phyloP scores from a whole-genome alignment of 495 filamentous ascomycete genomes.

The Aspergillus conjunctus region DNA sequence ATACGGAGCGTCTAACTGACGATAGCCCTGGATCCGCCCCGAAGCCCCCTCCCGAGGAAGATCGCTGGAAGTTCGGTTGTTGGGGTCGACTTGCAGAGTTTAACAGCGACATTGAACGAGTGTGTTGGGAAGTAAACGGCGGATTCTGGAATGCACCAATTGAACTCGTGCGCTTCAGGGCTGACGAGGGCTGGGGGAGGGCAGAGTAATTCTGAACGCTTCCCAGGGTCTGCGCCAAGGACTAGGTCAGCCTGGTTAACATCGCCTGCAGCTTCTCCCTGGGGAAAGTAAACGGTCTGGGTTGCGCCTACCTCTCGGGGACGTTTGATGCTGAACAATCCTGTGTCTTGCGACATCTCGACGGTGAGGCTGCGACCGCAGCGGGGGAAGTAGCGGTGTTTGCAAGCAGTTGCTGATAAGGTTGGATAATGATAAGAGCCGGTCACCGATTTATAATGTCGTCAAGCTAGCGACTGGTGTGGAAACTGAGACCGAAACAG shows the following conservation, averaged over 20 bases:
- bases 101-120: conserved; percentile 78
- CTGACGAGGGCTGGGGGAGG: conserved; percentile 91
- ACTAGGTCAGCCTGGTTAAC: conserved; percentile 22
- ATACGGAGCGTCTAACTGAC: conserved; percentile 85
- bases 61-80: conserved; percentile 81
- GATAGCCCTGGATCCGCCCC: conserved; percentile 73
- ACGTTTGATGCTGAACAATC: conserved; percentile 71
- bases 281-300: background rate
- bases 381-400: conserved; percentile 11
- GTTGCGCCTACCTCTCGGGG: conserved; percentile 64
- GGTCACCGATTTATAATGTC: background rate
- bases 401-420: background rate
- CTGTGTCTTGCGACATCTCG: conserved; percentile 75
- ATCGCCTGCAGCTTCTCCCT: conserved; percentile 8
- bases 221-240: conserved; percentile 66
- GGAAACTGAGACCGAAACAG: too few species aligned
- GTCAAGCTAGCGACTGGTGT: background rate
- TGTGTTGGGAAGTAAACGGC: conserved; percentile 67
- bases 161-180: conserved; percentile 91
- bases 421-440: background rate
- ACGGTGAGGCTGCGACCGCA: conserved; percentile 38
- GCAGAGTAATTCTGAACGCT: conserved; percentile 73
- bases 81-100: conserved; percentile 86
- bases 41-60: conserved; percentile 76
- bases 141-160: conserved; percentile 66